Percentiles rank a stretch among this genome's conserved stretches.
phyloP scores from a whole-genome alignment of 164 flowering plant genomes.

The Liriodendron chinense region DNA sequence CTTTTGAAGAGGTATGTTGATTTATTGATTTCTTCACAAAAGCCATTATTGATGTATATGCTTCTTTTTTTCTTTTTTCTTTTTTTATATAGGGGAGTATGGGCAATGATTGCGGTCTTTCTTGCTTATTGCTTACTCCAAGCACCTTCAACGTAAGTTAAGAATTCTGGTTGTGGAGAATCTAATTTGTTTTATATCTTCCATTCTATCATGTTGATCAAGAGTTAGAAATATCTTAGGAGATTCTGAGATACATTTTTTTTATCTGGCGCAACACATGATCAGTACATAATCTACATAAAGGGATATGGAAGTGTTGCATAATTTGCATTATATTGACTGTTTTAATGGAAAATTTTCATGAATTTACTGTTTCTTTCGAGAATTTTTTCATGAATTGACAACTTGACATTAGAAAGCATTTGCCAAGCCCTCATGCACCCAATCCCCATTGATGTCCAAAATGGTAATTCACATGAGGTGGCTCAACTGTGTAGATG shows the following conservation, averaged over 20 bases:
- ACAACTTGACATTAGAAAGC: no score
- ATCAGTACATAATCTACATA: neutral
- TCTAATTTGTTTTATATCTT: neutral
- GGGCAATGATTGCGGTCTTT: conserved; percentile 97
- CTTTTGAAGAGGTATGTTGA: neutral
- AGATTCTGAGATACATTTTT: neutral
- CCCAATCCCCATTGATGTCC: no score
- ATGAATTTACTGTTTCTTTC: neutral
- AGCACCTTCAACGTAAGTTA: conserved; percentile 98
- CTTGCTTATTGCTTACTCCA: conserved; percentile 94
- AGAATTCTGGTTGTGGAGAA: neutral
- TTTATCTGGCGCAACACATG: neutral
- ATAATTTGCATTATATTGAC: neutral
- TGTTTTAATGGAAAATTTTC: neutral
- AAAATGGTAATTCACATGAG: no score
- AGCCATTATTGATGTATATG: neutral
- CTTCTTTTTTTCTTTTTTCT: no score
- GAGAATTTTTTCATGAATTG: no score
- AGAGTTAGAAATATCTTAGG: neutral
- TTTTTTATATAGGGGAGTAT: conserved; percentile 95
- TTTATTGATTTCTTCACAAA: neutral
- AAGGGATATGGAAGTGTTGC: neutral
- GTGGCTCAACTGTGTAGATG: no score
- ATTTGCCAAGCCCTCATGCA: no score
- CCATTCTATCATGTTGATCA: neutral